phyloP scores from a whole-genome alignment of 2,329 filamentous ascomycete species.

The Sporothrix brasiliensis region DNA sequence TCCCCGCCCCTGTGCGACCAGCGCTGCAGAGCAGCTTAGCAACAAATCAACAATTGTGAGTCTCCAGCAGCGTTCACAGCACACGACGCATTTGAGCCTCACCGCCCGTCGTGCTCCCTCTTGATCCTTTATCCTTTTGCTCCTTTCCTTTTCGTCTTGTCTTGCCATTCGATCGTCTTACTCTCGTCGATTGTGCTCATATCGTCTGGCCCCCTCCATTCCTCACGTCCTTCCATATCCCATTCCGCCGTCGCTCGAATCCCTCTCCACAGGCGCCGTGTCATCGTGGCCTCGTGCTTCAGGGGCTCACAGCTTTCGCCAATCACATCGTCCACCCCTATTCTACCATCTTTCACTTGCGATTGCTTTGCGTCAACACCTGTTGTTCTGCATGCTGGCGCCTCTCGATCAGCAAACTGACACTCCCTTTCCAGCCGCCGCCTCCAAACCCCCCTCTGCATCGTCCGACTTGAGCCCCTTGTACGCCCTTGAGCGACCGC shows the following conservation, averaged over 20 bases:
- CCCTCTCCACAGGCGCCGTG: not conserved
- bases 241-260: not conserved
- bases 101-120: no score
- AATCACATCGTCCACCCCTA: not conserved
- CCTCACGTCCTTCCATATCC: not conserved
- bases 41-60: conserved; percentile 6
- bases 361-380: not conserved
- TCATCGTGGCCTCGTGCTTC: conserved; percentile 21
- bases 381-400: not conserved
- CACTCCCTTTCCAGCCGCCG: not conserved
- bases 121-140: no score
- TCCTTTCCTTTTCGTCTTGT: not conserved
- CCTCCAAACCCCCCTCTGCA: not conserved
- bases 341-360: not conserved
- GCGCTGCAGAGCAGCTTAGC: conserved; percentile 13
- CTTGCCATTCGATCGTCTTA: not conserved
- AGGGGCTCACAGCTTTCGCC: not conserved
- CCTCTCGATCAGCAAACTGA: not conserved
- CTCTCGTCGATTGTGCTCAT: not conserved
- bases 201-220: conserved; percentile 20
- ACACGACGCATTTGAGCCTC: not conserved
- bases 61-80: not conserved
- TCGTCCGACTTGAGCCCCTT: conserved; percentile 19
- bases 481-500: conserved; percentile 18
- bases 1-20: not conserved